Base-by-base conservation (phyloP, 129 eudicot genomes). In the Centaurea solstitialis region DNA sequence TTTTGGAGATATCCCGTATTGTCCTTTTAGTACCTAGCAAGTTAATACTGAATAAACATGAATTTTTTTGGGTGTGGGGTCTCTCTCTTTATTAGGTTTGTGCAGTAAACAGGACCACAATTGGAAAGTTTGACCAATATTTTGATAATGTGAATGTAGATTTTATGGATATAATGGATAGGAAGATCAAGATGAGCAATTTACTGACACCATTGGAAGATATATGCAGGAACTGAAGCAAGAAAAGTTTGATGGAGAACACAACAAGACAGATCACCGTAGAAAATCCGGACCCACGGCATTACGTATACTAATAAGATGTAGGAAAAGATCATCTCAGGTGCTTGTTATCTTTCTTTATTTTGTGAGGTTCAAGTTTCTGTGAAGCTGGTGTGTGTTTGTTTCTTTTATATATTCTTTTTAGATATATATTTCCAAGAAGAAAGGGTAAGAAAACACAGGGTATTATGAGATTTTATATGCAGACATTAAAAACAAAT, bases 51-150 rank as follows among this genome's bases (percentile, higher is more conserved):
- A 57, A 57, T 57, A 57, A 57, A 57, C 0, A 15, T 57, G 5
- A 7, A 2, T 57, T 57, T 57, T 57, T 67, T 67, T 24, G 39
- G 72, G 72, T 24, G 39, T 24, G 38, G 72, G 70, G 72, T 67
- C 37, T 24, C 38, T 24, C 9, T 67, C 39, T 67, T 67, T 26
- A 67, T 23, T 67, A n/a, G 72, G 20, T 12, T 26, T 28, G 43
- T 68, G 41, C 11, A 28, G 73, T 68, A 68, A 68, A 28, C 40
- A 68, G 73, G 73, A 26, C 73, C 73, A 68, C 73, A 68, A 57
- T 28, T 68, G 41, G 22, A 68, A 35, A 26, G 38, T 68, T 28
- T 28, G 73, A 68, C 73, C 73, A 68, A 28, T 10, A 26, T 28
- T 28, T 30, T 68, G 73, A 30, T 15, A n/a, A 68, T 68, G 10